phyloP scores from a whole-genome alignment of 2,329 filamentous ascomycete genomes.

The Trichoderma semiorbis region DNA sequence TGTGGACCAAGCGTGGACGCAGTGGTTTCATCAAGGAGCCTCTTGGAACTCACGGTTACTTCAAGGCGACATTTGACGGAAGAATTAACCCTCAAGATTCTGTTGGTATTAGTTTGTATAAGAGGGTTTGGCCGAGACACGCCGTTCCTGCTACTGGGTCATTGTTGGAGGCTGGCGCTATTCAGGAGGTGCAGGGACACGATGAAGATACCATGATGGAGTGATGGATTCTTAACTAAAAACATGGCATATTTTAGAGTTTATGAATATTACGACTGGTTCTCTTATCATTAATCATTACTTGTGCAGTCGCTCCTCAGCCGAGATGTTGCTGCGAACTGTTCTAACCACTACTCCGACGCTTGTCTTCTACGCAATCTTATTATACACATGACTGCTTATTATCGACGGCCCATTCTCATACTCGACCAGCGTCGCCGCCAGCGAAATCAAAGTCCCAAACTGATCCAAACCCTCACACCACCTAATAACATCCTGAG shows the following conservation, averaged over 20 bases:
- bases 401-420: neutral
- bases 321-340: neutral
- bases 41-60: constrained; percentile 97
- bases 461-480: constrained; percentile 11
- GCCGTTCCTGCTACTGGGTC: constrained; percentile 49
- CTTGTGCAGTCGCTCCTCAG: neutral
- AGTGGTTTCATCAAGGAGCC: constrained; percentile 92
- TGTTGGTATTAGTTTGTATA: constrained; percentile 85
- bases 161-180: constrained; percentile 37
- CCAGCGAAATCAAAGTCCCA: constrained; percentile 2
- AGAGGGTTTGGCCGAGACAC: constrained; percentile 75
- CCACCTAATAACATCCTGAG: constrained; percentile 9
- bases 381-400: neutral
- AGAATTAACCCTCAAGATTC: constrained; percentile 95
- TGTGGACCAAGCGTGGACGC: constrained; percentile 89
- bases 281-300: neutral
- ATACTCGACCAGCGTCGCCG: constrained; percentile 5
- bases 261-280: constrained; percentile 16
- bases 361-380: neutral
- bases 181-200: neutral
- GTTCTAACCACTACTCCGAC: neutral
- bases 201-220: constrained; percentile 20
- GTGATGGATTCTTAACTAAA: neutral
- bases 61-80: constrained; percentile 97
- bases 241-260: constrained; percentile 8